Percentiles rank a stretch among this genome's conserved stretches.
Conservation (phyloP, 2,329 filamentous ascomycete species). For the Aspergillus bombycis region DNA sequence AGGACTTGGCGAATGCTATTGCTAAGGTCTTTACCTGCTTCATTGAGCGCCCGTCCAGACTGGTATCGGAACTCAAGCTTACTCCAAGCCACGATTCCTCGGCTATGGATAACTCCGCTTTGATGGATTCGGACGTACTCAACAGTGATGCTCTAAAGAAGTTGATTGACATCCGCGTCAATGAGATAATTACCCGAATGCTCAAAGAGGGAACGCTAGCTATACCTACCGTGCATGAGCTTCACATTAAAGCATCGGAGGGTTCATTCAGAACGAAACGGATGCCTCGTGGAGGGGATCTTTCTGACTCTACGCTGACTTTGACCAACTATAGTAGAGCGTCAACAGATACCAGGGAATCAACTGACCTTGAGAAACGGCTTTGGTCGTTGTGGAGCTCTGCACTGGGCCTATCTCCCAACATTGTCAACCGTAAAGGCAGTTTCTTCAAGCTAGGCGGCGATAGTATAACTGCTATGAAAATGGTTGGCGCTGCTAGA, state of each 20-base stretch:
- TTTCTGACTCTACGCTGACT: constrained; percentile 30
- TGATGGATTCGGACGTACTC: constrained; percentile 6
- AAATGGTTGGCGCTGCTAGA: constrained; percentile 43
- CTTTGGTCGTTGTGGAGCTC: constrained; percentile 44
- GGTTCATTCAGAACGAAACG: constrained; percentile 10
- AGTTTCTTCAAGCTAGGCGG: constrained; percentile 49
- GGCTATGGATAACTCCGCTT: background rate
- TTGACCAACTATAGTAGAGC: constrained; percentile 35
- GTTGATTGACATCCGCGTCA: constrained; percentile 39
- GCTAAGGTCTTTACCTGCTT: constrained; percentile 38
- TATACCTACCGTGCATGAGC: constrained; percentile 21
- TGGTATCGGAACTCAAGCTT: constrained; percentile 28
- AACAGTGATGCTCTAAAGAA: constrained; percentile 32
- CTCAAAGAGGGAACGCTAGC: constrained; percentile 32
- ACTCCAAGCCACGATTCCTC: background rate
- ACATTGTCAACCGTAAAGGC: constrained; percentile 38
- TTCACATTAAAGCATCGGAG: constrained; percentile 11
- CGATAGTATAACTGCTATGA: constrained; percentile 48
- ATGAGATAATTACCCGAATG: constrained; percentile 38
- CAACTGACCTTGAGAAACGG: constrained; percentile 36
- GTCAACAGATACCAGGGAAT: constrained; percentile 28
- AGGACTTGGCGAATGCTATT: constrained; percentile 34
- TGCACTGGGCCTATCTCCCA: constrained; percentile 37
- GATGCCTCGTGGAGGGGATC: constrained; percentile 7
- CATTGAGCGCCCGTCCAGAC: constrained; percentile 30